Conservation (phyloP, 73 alveolate species). For the Tetrahymena elliotti region DNA sequence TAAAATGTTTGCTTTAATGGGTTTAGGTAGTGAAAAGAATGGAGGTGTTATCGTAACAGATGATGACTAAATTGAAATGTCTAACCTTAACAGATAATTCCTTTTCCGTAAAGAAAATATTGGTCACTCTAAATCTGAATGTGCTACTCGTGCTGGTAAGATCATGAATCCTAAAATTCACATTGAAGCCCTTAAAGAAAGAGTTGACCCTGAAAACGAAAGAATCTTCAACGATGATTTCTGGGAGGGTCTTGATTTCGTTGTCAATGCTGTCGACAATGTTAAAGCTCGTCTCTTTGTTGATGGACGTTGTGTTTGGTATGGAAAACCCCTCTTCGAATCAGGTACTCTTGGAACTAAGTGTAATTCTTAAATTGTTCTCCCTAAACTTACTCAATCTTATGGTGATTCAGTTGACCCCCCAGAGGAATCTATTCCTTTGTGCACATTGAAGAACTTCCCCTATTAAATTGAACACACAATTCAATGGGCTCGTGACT, state of each 20-base stretch:
- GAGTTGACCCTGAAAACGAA: constrained; percentile 96
- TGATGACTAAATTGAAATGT: constrained; percentile 95
- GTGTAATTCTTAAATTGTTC: constrained; percentile 81
- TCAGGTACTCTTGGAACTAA: constrained; percentile 96
- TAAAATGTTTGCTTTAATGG: constrained; percentile 96
- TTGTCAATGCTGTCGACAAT: constrained; percentile 97
- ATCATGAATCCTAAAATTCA: constrained; percentile 77
- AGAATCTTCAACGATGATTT: constrained; percentile 88
- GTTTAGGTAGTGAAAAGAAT: constrained; percentile 79
- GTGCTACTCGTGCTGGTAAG: constrained; percentile 73
- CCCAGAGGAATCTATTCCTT: constrained; percentile 97
- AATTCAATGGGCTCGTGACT: constrained; percentile 98
- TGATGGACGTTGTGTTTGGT: constrained; percentile 95
- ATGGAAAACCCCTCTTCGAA: constrained; percentile 92
- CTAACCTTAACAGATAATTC: constrained; percentile 96
- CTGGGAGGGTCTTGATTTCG: constrained; percentile 92
- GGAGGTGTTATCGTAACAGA: constrained; percentile 94
- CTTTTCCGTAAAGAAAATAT: constrained; percentile 88
- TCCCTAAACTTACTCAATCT: constrained; percentile 84
- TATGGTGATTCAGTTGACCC: constrained; percentile 92
- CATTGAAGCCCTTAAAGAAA: constrained; percentile 57
- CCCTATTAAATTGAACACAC: constrained; percentile 98
- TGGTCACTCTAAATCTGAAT: constrained; percentile 86
- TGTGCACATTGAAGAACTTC: constrained; percentile 98
- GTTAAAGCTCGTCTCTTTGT: constrained; percentile 95